A percentile compares a stretch with the other conserved stretches of the same genome.
phyloP scores from a whole-genome alignment of 1,284 basidiomycete genomes.

The Singerocomus inundabilis region DNA sequence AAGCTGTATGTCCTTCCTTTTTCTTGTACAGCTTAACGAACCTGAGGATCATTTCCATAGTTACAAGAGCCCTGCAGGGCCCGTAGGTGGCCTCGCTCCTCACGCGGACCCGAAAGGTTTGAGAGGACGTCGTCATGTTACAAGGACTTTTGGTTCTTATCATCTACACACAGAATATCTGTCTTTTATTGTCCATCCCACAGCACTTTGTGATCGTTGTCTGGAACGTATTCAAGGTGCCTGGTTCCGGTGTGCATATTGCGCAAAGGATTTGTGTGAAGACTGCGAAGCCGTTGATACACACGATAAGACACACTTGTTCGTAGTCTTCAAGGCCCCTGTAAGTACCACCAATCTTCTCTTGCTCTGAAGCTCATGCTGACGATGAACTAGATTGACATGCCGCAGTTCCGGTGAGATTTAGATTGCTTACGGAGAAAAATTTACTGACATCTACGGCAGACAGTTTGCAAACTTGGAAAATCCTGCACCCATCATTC shows the following conservation, averaged over 20 bases:
- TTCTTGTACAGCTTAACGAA: conserved; percentile 15
- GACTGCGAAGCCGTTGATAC: conserved; percentile 75
- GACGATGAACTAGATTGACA: conserved; percentile 48
- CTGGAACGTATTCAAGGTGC: conserved; percentile 72
- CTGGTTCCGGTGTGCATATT: conserved; percentile 89
- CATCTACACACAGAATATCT: conserved; percentile 58
- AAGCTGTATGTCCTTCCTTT: conserved; percentile 45
- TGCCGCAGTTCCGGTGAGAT: conserved; percentile 55
- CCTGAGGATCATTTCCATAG: conserved; percentile 24
- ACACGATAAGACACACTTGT: conserved; percentile 79
- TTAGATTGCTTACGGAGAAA: neutral
- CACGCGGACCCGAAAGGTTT: conserved; percentile 59
- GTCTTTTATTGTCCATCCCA: conserved; percentile 58
- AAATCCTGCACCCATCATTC: conserved; percentile 57
- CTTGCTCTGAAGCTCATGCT: neutral
- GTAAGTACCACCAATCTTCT: conserved; percentile 41
- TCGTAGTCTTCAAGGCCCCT: conserved; percentile 81
- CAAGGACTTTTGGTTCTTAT: neutral
- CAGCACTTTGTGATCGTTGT: conserved; percentile 75
- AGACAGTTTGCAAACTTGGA: conserved; percentile 64
- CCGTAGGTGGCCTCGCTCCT: conserved; percentile 40
- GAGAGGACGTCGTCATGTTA: conserved; percentile 7
- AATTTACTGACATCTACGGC: conserved; percentile 12
- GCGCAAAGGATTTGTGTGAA: conserved; percentile 77
- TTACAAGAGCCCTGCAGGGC: conserved; percentile 70